Evolutionary conservation across 441 rosid species (phyloP), one percentile per base, ranked within the genome.

Genomic region (Monsonia emarginata): DNA sequence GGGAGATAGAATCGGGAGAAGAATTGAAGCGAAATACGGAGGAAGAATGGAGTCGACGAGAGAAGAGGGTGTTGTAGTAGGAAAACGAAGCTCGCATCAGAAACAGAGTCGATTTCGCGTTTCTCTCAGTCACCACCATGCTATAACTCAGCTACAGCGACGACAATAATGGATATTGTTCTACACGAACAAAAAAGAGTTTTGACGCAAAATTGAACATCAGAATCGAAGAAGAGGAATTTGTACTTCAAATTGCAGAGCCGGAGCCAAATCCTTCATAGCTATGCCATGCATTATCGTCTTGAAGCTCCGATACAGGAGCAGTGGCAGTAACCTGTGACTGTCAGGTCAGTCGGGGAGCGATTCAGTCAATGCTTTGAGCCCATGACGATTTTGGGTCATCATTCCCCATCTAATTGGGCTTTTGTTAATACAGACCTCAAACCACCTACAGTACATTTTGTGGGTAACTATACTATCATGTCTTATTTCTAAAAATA

Each of bases 91-190:
- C 10, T 52, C 58, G 58, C 58, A 22, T 52, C 26, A 52, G 22
- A 1, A 52, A 9, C 27, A 52, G 26, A 24, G 27, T 52, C 27
- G 58, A 52, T 52, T 52, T 52, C 58, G 26, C 58, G 22, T 22
- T 52, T 52, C 58, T 52, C 58, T 52, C 58, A 22, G 27, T 52
- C 27, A 52, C 26, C 58, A 9, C 58, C 58, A 52, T 52, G 58
- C 27, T 52, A 21, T 52, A 13, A 1, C 14, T 52, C 58, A 1
- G 52, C 52, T 13, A n/a, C 50, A 4, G 50, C 54, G 18, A 16
- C 24, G 21, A 22, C 58, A 22, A 11, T 14, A 52, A 52, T 52
- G 28, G 56, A 48, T 13, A 2, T 2, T 11, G 16, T 5, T 46
- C 54, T 46, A 4, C 54, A 46, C 44, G 44, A 38, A 14, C 44